Evolutionary conservation across 2,329 filamentous ascomycete genomes (phyloP).

Genomic region (Pestalotiopsis sp.): DNA sequence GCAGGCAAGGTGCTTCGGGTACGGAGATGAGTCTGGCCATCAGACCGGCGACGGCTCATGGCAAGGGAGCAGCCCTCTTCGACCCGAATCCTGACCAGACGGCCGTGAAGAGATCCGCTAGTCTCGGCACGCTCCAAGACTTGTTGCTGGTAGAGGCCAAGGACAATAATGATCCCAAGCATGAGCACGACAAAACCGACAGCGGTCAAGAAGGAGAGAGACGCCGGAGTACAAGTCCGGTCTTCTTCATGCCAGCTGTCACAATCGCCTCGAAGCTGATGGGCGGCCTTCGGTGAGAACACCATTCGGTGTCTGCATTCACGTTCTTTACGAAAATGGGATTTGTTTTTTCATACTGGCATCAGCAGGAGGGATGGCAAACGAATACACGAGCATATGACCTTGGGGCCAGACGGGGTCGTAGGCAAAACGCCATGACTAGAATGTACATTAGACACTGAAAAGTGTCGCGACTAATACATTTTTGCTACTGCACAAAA

Average conservation of each 20-base stretch:
- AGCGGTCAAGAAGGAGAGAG: not conserved
- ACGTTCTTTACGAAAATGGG: not conserved
- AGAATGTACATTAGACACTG: not conserved
- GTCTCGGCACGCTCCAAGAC: constrained; percentile 9
- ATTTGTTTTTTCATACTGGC: too few relatives aligned
- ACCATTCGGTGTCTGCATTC: not conserved
- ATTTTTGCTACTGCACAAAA: not conserved
- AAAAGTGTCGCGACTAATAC: not conserved
- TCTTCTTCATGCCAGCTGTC: constrained; percentile 12
- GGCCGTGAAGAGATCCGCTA: constrained; percentile 14
- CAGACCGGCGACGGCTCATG: not conserved
- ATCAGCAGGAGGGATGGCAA: not conserved
- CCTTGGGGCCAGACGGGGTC: not conserved
- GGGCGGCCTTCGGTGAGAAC: not conserved
- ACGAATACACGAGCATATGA: not conserved
- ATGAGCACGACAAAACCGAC: not conserved
- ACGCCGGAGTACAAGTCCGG: constrained; percentile 2
- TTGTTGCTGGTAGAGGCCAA: constrained; percentile 3
- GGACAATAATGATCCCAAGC: not conserved
- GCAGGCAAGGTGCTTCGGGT: constrained; percentile 5
- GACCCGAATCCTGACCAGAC: not conserved
- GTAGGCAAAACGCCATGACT: not conserved
- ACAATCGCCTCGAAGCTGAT: constrained; percentile 15
- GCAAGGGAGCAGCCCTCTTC: not conserved
- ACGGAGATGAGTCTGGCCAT: constrained; percentile 4